Conservation (phyloP, 345 rosid genomes). For the Physaria fendleri region DNA sequence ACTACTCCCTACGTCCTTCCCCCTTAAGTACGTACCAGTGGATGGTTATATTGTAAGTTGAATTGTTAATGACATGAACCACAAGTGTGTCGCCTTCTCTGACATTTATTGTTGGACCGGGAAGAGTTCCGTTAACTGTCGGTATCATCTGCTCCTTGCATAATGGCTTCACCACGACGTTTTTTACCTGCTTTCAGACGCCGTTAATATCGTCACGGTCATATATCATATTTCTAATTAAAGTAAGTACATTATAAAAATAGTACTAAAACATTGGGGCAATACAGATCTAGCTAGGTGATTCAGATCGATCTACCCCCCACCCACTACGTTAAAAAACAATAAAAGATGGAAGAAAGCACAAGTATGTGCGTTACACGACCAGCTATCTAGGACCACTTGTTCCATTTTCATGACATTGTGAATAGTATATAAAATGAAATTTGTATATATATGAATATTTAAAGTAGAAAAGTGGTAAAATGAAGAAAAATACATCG, state of each 20-base stretch:
- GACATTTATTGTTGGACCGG: conserved; percentile 60
- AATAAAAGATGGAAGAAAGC: not conserved
- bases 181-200: conserved; percentile 47
- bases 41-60: conserved; percentile 68
- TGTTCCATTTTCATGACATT: not conserved
- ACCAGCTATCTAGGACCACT: no score
- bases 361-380: not conserved
- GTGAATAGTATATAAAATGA: no score
- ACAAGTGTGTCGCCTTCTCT: conserved; percentile 75
- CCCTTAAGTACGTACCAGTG: conserved; percentile 76
- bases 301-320: not conserved
- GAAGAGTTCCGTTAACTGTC: conserved; percentile 58
- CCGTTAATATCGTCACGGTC: not conserved
- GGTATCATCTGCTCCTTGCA: conserved; percentile 55
- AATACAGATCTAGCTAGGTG: not conserved
- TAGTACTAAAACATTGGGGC: not conserved
- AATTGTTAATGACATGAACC: conserved; percentile 59
- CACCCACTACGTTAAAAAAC: not conserved
- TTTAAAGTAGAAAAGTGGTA: not conserved
- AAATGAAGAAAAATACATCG: conserved; percentile 35
- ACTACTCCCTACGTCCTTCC: no score
- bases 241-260: not conserved
- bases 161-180: conserved; percentile 35
- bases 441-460: not conserved
- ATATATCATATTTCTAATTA: not conserved